Percentiles rank a stretch among this genome's conserved stretches.
Conservation (phyloP, 805 yeast genomes). For the Kodamaea sagamina region DNA sequence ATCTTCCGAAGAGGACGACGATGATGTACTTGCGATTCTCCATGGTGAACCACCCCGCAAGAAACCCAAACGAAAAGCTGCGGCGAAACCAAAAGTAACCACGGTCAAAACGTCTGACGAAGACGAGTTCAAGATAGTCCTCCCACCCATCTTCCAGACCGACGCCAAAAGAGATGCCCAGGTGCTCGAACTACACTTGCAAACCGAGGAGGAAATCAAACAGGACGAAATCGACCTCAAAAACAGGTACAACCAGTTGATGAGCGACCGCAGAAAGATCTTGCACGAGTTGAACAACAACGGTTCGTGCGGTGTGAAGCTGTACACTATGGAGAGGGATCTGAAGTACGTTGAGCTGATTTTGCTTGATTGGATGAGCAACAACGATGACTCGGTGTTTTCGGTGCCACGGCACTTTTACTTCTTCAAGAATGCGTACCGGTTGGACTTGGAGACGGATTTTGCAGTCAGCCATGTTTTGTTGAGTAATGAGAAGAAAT, state of each 20-base stretch:
- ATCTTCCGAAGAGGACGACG: constrained; percentile 12
- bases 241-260: constrained; percentile 15
- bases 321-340: constrained; percentile 21
- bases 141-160: constrained; percentile 33
- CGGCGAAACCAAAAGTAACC: background rate
- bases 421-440: constrained; percentile 16
- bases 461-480: background rate
- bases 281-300: constrained; percentile 35
- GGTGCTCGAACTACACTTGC: constrained; percentile 21
- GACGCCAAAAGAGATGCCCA: constrained; percentile 30
- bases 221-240: constrained; percentile 15
- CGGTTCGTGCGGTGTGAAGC: constrained; percentile 24
- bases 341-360: constrained; percentile 23
- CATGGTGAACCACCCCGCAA: constrained; percentile 1
- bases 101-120: background rate
- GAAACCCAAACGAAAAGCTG: constrained; percentile 2
- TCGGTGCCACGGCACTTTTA: constrained; percentile 26
- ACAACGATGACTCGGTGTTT: constrained; percentile 12
- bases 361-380: constrained; percentile 16
- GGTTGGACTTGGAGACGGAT: constrained; percentile 2
- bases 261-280: constrained; percentile 17
- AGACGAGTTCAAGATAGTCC: constrained; percentile 22
- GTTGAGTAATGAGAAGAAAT: background rate
- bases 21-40: constrained; percentile 4
- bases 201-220: constrained; percentile 19